Evolutionary conservation across 2,329 filamentous ascomycete species (phyloP).

Genomic region (Colletotrichum godetiae): DNA sequence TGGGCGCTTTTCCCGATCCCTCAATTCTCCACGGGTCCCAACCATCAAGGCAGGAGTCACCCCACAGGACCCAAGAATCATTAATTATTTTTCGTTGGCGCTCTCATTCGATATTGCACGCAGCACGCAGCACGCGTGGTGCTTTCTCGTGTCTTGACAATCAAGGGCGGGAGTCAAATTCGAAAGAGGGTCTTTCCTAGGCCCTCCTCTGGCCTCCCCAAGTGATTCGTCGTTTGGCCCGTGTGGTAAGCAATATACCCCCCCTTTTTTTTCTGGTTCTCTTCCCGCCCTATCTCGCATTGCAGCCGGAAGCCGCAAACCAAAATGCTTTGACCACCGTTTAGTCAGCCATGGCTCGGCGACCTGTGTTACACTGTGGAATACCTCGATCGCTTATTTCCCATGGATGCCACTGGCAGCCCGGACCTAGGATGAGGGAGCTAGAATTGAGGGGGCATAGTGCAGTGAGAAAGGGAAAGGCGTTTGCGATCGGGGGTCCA

Average conservation of each 20-base stretch:
- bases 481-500: background rate
- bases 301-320: conserved; percentile 6
- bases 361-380: conserved; percentile 13
- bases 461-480: background rate
- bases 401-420: conserved; percentile 19
- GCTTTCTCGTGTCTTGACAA: conserved; percentile 8
- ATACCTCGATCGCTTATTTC: conserved; percentile 22
- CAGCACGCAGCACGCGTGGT: background rate
- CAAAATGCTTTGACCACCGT: conserved; percentile 13
- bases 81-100: conserved; percentile 27
- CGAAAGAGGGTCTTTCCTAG: background rate
- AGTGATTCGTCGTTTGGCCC: background rate
- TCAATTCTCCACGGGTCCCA: conserved; percentile 26
- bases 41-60: conserved; percentile 6
- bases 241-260: background rate
- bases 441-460: conserved; percentile 26
- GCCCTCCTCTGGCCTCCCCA: too few relatives aligned
- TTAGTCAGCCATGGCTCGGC: background rate
- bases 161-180: background rate
- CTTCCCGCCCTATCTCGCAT: background rate
- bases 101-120: conserved; percentile 21
- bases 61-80: conserved; percentile 30
- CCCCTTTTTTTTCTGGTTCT: background rate
- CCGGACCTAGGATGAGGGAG: conserved; percentile 10
- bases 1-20: conserved; percentile 41